phyloP scores from a whole-genome alignment of 2,329 filamentous ascomycete genomes.

The Fusarium chlamydosporum region DNA sequence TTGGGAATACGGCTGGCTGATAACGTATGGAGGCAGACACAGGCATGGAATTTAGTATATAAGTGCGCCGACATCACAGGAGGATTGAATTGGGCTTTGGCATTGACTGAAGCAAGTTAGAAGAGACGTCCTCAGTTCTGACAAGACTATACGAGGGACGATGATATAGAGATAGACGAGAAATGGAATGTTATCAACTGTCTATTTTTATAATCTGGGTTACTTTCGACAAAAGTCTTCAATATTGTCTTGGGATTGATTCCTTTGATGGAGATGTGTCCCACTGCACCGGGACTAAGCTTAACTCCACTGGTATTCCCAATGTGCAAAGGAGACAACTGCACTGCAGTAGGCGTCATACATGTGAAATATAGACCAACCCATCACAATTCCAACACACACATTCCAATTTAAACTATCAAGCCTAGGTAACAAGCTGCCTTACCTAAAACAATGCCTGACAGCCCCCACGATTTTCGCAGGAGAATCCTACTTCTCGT shows the following conservation, averaged over 20 bases:
- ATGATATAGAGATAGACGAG: slow-evolving; percentile 49
- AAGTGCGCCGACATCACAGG: slow-evolving; percentile 16
- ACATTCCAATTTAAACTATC: slow-evolving; percentile 28
- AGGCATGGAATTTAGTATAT: slow-evolving; percentile 31
- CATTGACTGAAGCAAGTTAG: slow-evolving; percentile 20
- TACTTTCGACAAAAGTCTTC: neutral
- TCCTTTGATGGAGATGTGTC: neutral
- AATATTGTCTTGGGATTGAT: neutral
- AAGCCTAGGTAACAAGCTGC: neutral
- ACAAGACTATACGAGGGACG: slow-evolving; percentile 36
- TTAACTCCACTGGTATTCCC: slow-evolving; percentile 5
- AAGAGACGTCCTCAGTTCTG: slow-evolving; percentile 22
- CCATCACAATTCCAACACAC: slow-evolving; percentile 14
- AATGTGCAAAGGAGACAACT: neutral
- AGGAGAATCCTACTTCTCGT: slow-evolving; percentile 53
- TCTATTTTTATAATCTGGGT: neutral
- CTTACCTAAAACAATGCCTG: slow-evolving; percentile 35
- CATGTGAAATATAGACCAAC: slow-evolving; percentile 28
- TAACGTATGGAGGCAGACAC: slow-evolving; percentile 41
- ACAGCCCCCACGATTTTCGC: slow-evolving; percentile 15
- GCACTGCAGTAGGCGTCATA: slow-evolving; percentile 32
- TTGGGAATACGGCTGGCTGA: slow-evolving; percentile 46
- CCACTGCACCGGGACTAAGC: neutral
- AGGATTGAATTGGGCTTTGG: slow-evolving; percentile 27
- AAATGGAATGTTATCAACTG: slow-evolving; percentile 38